Evolutionary conservation across 1,284 basidiomycete species (phyloP), one percentile per base, ranked within the genome.

Genomic region (Melampsora americana): DNA sequence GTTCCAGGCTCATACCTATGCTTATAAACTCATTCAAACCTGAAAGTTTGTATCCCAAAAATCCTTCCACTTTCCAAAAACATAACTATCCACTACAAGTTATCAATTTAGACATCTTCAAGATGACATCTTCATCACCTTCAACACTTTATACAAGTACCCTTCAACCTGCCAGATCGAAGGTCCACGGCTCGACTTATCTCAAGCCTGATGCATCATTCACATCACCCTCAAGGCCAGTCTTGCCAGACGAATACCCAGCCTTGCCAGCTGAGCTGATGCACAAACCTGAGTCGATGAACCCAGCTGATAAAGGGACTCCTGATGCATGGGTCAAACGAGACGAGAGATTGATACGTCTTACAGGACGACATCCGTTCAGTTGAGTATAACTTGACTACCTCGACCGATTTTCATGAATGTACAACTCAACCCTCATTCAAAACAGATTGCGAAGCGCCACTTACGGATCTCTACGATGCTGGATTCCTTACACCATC

Each of bases 401-500:
- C 23, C 79, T 77, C 35, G 78, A 78, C 12, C 53, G n/a, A 28
- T 9, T 2, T n/a, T 56, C 11, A 23, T 1, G 4, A 56, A 20
- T 12, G 9, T n/a, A 6, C 18, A n/a, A 14, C 0, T 14, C 5
- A 14, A 28, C 18, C 18, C 9, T 9, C 16, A 56, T n/a, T 5
- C 53, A 28, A 23, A 28, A 56, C 53, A 56, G 53, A 89, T 79
- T 80, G 81, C 64, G 89, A 90, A 81, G 84, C 88, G 0, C 84
- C 83, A 5, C 83, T 90, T 12, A 83, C 84, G 4, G 82, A 84
- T 28, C 83, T 90, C 3, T 88, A 87, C 79, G 79, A 83, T 9
- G 83, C 84, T 4, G 85, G 89, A 23, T 90, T 90, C 80, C 79
- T 90, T 65, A 90, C 89, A 0, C 87, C 89, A 0, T 85, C 85